Evolutionary conservation across 176 grass and related monocot genomes (phyloP).

Genomic region (Oryza coarctata): DNA sequence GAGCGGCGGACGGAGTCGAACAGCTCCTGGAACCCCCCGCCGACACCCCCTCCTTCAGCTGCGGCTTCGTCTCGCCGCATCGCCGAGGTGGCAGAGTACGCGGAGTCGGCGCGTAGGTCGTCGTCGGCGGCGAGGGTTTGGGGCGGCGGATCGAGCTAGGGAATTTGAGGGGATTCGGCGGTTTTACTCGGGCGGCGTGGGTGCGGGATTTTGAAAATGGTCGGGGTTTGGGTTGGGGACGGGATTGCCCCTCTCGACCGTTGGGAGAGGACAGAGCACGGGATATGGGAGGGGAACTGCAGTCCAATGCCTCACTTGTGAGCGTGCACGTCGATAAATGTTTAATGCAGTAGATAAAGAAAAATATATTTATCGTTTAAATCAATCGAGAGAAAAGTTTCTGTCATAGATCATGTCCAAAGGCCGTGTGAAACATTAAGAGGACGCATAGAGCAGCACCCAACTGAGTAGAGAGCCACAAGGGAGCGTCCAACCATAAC

Average conservation of each 20-base stretch:
- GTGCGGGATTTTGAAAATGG: conserved; percentile 40
- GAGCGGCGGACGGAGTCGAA: conserved; percentile 82
- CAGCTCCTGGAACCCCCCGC: conserved; percentile 60
- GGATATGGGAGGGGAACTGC: not conserved
- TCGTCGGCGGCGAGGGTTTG: not conserved
- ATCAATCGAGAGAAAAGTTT: too few relatives aligned
- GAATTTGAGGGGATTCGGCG: conserved; percentile 12
- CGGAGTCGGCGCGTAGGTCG: not conserved
- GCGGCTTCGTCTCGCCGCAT: conserved; percentile 48
- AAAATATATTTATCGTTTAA: too few relatives aligned
- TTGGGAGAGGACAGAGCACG: conserved; percentile 41
- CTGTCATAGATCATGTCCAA: too few relatives aligned
- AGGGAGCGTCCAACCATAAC: too few relatives aligned
- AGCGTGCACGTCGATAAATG: too few relatives aligned
- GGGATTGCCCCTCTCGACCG: conserved; percentile 59
- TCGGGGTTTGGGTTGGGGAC: not conserved
- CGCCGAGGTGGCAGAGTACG: not conserved
- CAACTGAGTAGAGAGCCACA: too few relatives aligned
- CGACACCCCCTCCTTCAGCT: not conserved
- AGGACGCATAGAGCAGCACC: too few relatives aligned
- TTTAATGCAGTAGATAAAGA: too few relatives aligned
- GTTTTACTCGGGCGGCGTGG: not conserved
- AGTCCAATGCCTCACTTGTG: too few relatives aligned
- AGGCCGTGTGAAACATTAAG: too few relatives aligned
- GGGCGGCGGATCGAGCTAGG: not conserved